phyloP scores from a whole-genome alignment of 2,329 filamentous ascomycete species.

The Graphilbum sp. region DNA sequence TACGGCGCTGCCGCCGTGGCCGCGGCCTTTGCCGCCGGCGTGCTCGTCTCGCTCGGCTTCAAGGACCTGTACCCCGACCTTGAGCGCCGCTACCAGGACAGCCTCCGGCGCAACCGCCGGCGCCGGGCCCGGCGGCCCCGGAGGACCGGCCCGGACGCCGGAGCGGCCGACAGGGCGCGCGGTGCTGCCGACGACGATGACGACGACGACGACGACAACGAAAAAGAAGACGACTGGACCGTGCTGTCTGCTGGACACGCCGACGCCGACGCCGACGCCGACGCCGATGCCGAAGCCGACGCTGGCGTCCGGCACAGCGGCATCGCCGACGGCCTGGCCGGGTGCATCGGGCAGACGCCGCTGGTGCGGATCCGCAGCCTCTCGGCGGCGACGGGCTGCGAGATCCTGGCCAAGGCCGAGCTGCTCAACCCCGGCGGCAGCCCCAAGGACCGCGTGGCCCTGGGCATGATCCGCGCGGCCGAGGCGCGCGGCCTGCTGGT shows the following conservation, averaged over 20 bases:
- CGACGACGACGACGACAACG: slow-evolving; percentile 9
- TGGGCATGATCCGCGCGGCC: slow-evolving; percentile 73
- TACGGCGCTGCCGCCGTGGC: slow-evolving; percentile 52
- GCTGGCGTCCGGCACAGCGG: not conserved
- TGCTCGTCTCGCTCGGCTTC: slow-evolving; percentile 58
- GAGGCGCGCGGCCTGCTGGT: slow-evolving; percentile 61
- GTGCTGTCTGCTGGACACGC: slow-evolving; percentile 5
- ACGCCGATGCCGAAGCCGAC: not conserved
- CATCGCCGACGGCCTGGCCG: slow-evolving; percentile 69
- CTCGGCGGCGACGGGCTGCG: slow-evolving; percentile 72
- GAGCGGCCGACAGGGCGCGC: slow-evolving; percentile 27
- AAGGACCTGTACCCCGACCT: slow-evolving; percentile 68
- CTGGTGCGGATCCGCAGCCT: slow-evolving; percentile 74
- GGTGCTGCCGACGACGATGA: slow-evolving; percentile 23
- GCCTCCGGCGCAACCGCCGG: slow-evolving; percentile 11
- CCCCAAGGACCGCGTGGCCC: slow-evolving; percentile 86
- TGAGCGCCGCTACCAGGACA: slow-evolving; percentile 39
- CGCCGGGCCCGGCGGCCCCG: not conserved
- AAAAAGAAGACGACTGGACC: slow-evolving; percentile 6
- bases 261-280: not conserved
- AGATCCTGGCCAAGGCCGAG: slow-evolving; percentile 87
- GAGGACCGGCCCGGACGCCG: too few relatives aligned
- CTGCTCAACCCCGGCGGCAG: slow-evolving; percentile 90
- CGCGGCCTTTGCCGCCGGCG: slow-evolving; percentile 60
- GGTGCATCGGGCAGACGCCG: slow-evolving; percentile 85